phyloP scores from a whole-genome alignment of 352 stramenopile species.

The Poterioochromonas sp. region DNA sequence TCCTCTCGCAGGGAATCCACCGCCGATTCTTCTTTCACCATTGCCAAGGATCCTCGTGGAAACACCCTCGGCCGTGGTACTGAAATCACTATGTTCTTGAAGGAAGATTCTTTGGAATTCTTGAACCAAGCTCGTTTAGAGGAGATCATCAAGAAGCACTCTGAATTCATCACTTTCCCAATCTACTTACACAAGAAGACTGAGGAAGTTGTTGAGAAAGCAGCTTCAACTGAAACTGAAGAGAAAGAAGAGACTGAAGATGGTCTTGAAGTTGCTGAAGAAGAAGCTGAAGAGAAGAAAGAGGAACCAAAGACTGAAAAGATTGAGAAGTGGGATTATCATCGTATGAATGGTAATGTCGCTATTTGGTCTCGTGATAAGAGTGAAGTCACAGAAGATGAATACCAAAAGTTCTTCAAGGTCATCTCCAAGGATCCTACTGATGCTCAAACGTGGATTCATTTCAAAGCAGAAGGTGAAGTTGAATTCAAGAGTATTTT shows the following conservation, averaged over 20 bases:
- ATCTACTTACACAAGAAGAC: conserved; percentile 92
- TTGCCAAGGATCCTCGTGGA: conserved; percentile 85
- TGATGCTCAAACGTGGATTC: conserved; percentile 87
- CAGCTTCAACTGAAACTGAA: neutral
- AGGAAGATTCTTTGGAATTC: conserved; percentile 94
- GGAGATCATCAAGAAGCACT: conserved; percentile 89
- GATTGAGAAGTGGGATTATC: conserved; percentile 84
- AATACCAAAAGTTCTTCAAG: conserved; percentile 98
- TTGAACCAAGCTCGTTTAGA: conserved; percentile 85
- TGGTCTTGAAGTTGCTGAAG: conserved; percentile 61
- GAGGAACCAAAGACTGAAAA: conserved; percentile 61
- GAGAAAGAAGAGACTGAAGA: conserved; percentile 55
- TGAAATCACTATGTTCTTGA: conserved; percentile 97
- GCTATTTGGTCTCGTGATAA: conserved; percentile 95
- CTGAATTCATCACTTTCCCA: conserved; percentile 98
- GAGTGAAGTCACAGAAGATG: conserved; percentile 90
- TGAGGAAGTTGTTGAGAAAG: conserved; percentile 65
- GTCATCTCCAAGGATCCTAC: conserved; percentile 73
- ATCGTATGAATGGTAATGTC: conserved; percentile 89
- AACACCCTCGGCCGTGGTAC: conserved; percentile 89
- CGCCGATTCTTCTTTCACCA: conserved; percentile 88
- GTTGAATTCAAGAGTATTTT: conserved; percentile 99
- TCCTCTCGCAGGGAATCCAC: conserved; percentile 63
- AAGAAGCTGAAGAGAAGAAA: conserved; percentile 55
- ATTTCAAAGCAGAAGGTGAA: conserved; percentile 98